Evolutionary conservation across 2,329 filamentous ascomycete genomes (phyloP).

Genomic region (Penicillium sp.): DNA sequence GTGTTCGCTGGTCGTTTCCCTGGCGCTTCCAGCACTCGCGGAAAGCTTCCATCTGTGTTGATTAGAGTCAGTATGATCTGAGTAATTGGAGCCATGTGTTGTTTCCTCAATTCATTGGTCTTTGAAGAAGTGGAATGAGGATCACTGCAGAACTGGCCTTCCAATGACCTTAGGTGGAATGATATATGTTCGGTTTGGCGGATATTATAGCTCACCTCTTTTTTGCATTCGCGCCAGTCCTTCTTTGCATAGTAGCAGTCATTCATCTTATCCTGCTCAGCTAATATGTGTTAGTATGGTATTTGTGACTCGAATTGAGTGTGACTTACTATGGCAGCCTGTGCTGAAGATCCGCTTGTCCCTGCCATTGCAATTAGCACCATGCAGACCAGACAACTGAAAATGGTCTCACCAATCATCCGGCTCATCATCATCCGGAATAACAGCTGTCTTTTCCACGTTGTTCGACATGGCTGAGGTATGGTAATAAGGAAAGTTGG

Average conservation of each 20-base stretch:
- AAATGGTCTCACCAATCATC: conserved; percentile 77
- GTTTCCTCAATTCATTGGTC: no score
- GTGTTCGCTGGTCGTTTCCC: conserved; percentile 80
- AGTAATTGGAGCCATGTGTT: not conserved
- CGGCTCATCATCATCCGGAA: conserved; percentile 69
- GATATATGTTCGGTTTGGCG: not conserved
- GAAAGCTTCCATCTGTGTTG: conserved; percentile 78
- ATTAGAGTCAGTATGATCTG: not conserved
- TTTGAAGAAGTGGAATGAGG: not conserved
- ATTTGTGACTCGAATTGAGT: not conserved
- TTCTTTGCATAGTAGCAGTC: conserved; percentile 96
- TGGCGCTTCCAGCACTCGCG: conserved; percentile 87
- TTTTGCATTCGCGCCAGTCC: conserved; percentile 86
- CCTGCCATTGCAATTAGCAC: conserved; percentile 55
- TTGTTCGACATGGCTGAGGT: conserved; percentile 57
- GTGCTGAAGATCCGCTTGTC: conserved; percentile 98
- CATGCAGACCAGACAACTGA: conserved; percentile 9
- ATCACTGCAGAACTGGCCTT: not conserved
- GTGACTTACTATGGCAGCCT: conserved; percentile 73
- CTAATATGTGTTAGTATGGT: conserved; percentile 48
- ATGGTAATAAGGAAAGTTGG: conserved; percentile 5
- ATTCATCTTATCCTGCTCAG: conserved; percentile 84
- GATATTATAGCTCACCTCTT: conserved; percentile 66
- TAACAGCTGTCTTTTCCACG: conserved; percentile 45
- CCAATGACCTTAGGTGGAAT: not conserved